A percentile compares a stretch with the other conserved stretches of the same genome.
phyloP scores from a whole-genome alignment of 495 filamentous ascomycete species.

The Parathielavia hyrcaniae region DNA sequence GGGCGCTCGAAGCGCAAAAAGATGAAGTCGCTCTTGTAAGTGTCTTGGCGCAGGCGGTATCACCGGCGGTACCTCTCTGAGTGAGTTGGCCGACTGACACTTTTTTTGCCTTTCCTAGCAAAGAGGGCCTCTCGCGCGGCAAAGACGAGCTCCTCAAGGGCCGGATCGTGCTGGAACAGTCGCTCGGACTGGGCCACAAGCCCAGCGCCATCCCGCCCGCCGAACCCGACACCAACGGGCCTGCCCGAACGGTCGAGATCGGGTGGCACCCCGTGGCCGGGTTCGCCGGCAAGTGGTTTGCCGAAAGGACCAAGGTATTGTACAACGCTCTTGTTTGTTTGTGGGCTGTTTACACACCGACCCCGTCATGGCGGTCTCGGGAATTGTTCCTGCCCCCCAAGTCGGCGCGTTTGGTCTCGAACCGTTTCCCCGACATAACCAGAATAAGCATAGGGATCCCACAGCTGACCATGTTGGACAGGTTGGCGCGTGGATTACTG shows the following conservation, averaged over 20 bases:
- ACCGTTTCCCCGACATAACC: no score
- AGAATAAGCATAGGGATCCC: no score
- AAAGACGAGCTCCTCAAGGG: constrained; percentile 36
- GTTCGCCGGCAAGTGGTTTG: constrained; percentile 39
- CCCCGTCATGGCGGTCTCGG: no score
- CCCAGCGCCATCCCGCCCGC: constrained; percentile 38
- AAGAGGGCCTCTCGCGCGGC: constrained; percentile 20
- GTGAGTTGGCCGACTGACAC: not conserved
- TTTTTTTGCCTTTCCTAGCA: constrained; percentile 9
- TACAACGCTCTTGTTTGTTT: no score
- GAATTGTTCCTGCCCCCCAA: no score
- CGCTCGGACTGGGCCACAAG: constrained; percentile 39
- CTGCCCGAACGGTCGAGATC: constrained; percentile 35
- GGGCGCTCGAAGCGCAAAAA: constrained; percentile 13
- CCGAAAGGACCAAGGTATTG: constrained; percentile 40
- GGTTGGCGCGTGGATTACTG: constrained; percentile 41
- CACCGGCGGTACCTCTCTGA: no score
- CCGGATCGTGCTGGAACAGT: constrained; percentile 34
- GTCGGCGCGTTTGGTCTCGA: no score
- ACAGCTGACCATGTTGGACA: no score
- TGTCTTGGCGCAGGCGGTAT: not conserved
- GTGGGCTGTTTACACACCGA: no score
- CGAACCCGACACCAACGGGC: constrained; percentile 26
- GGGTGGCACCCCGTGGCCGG: constrained; percentile 47
- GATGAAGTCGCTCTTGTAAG: constrained; percentile 26